Base-by-base conservation (phyloP, 2,329 filamentous ascomycete species). In the Curvularia sp. region DNA sequence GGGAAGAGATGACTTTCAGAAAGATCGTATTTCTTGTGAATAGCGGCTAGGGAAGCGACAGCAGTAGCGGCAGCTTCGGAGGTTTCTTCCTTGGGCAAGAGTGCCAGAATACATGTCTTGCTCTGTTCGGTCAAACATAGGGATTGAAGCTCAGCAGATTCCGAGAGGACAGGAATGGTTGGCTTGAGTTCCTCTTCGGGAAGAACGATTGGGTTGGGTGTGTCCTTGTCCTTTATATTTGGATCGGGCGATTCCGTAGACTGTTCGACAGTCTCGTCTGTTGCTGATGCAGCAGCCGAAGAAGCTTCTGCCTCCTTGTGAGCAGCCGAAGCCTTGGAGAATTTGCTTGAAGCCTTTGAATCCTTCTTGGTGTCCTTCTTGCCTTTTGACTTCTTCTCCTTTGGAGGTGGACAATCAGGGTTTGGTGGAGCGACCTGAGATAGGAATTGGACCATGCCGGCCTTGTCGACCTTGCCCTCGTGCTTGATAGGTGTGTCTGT, bases 381-480 rank as follows among this genome's bases (percentile, higher is more conserved):
- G 2, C 71, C 68, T 57, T 75, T 74, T 8, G 72, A 59, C 69
- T 82, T 80, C 64, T 80, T 80, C 52, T 79, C 77, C 60, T 79
- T 79, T 30, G 75, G 72, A 0, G 86, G 82, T 19, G 87, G 84
- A 18, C 90, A 87, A 64, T 93, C 91, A 1, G 89, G 88, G 77
- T 97, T 97, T 1, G 94, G 93, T 45, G 86, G 76, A 1, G 89
- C 91, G 30, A 84, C 87, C 77, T 96, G 89, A 2, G 89, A 90
- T 42, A 99, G 83, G 80, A 98, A 99, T 39, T 88, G 82, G 58
- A 93, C 82, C 77, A 99, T 89, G 32, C 85, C 84, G 18, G 89
- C 87, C 80, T 96, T 97, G 77, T 93, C 95, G 74, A 97, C 80
- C 65, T 95, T 90, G 41, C 93, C 94, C 27, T 90, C 82, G 73